Conservation (phyloP, 2,329 filamentous ascomycete species). For the Apiospora pterosperma region DNA sequence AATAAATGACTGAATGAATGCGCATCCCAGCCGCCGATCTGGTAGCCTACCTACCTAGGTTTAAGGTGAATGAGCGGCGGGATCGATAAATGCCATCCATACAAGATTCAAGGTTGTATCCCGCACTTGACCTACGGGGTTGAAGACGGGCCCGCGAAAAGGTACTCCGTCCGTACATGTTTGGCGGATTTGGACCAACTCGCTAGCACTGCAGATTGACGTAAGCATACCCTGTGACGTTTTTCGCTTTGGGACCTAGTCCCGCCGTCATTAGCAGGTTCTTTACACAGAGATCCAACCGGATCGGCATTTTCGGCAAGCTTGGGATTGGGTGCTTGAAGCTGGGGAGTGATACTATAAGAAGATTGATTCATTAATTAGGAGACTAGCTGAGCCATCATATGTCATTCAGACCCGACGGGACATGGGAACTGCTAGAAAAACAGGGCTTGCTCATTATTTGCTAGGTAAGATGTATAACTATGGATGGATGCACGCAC, state of each 20-base stretch:
- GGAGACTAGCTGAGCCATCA: not conserved
- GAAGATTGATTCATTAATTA: not conserved
- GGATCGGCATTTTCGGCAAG: constrained; percentile 4
- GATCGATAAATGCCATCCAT: not conserved
- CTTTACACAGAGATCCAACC: not conserved
- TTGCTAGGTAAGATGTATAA: no score
- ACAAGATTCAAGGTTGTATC: not conserved
- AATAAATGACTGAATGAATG: not conserved
- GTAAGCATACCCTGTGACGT: constrained; percentile 4
- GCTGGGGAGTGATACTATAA: not conserved
- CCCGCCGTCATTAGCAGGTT: not conserved
- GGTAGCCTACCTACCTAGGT: no score
- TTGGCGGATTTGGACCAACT: not conserved
- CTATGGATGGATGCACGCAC: no score
- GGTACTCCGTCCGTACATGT: not conserved
- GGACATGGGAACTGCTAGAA: not conserved
- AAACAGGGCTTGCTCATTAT: not conserved
- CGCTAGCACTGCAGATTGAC: constrained; percentile 4
- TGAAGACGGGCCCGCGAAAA: not conserved
- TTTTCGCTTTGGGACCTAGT: not conserved
- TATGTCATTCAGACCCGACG: not conserved
- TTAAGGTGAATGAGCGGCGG: not conserved
- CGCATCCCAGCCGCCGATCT: not conserved
- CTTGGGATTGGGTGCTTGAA: not conserved
- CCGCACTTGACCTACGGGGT: not conserved